phyloP scores from a whole-genome alignment of 345 rosid species.

The Ceriops zippeliana region DNA sequence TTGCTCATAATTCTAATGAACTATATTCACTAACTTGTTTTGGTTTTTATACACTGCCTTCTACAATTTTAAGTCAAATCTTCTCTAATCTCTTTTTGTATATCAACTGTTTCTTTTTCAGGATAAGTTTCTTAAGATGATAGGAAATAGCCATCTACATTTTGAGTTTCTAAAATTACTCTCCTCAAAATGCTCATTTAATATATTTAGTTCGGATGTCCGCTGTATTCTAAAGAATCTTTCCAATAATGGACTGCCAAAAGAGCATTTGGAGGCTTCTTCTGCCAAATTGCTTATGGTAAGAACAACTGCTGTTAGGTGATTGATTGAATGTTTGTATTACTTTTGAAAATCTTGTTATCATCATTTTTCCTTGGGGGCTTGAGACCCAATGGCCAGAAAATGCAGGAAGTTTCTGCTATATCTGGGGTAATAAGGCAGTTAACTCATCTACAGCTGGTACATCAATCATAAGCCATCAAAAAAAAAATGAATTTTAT shows the following conservation, averaged over 20 bases:
- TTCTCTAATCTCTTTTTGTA: slow-evolving; percentile 7
- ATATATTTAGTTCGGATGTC: slow-evolving; percentile 69
- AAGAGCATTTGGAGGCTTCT: slow-evolving; percentile 41
- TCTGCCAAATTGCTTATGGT: slow-evolving; percentile 72
- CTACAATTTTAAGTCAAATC: background rate
- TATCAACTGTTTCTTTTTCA: slow-evolving; percentile 30
- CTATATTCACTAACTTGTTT: slow-evolving; percentile 1
- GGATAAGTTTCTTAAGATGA: slow-evolving; percentile 64
- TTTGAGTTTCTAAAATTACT: slow-evolving; percentile 62
- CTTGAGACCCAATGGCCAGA: slow-evolving; percentile 3
- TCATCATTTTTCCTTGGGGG: background rate
- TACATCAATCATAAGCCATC: background rate
- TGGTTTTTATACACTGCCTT: background rate
- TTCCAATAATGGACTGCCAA: slow-evolving; percentile 33
- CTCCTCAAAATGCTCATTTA: slow-evolving; percentile 62
- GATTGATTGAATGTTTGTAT: background rate
- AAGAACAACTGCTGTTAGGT: slow-evolving; percentile 27
- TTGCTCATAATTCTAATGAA: background rate
- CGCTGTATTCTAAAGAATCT: slow-evolving; percentile 52
- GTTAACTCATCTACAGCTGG: background rate
- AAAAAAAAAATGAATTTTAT: background rate
- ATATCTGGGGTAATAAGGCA: background rate
- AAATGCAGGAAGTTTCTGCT: background rate
- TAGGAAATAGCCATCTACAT: slow-evolving; percentile 66
- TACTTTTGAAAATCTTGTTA: background rate